A percentile compares a stretch with the other conserved stretches of the same genome.
Evolutionary conservation across 2,329 filamentous ascomycete species (phyloP).

Genomic region (Colletotrichum camelliae): DNA sequence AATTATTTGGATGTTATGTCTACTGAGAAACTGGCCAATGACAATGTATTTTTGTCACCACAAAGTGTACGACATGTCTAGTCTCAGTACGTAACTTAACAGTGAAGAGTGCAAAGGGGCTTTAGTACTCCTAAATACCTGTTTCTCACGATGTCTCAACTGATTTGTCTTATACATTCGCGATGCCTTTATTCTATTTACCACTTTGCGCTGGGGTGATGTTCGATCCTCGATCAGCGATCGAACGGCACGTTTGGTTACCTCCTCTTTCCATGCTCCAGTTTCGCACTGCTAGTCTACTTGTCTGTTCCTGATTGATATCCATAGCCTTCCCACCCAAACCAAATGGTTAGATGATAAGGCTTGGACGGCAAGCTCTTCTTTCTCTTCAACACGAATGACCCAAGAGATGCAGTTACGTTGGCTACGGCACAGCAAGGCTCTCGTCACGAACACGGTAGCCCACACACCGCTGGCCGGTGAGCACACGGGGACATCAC

Average conservation of each 20-base stretch:
- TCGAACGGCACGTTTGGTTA: background rate
- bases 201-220: background rate
- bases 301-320: background rate
- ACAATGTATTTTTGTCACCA: background rate
- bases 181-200: background rate
- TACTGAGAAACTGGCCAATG: fast-evolving
- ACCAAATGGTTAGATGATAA: fast-evolving
- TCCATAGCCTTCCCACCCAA: background rate
- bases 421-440: background rate
- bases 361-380: background rate
- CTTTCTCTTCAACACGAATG: background rate
- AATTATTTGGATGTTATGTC: background rate
- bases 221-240: background rate
- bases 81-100: background rate
- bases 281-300: background rate
- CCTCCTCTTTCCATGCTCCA: fast-evolving
- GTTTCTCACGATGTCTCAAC: background rate
- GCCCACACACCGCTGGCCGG: fast-evolving
- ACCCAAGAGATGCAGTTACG: background rate
- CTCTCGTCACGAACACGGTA: background rate
- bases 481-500: background rate
- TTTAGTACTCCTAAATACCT: fast-evolving
- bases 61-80: background rate
- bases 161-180: background rate
- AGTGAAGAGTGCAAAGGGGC: fast-evolving